Evolutionary conservation across 345 rosid species (phyloP).

Genomic region (Eucalyptus globulus): DNA sequence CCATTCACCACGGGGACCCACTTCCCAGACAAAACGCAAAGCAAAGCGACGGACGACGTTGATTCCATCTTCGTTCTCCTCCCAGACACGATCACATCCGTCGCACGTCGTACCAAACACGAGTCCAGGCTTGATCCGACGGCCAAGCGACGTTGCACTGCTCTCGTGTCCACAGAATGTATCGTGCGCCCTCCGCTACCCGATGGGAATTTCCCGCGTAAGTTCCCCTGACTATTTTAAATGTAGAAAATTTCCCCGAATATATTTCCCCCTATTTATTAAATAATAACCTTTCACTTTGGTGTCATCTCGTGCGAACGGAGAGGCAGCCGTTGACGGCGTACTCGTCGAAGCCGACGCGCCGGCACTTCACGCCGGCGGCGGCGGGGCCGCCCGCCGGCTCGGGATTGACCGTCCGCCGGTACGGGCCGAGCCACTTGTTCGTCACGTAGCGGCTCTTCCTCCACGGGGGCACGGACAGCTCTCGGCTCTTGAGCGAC

Average conservation of each 20-base stretch:
- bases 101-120: neutral
- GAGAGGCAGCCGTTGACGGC: neutral
- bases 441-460: conserved; percentile 81
- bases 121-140: neutral
- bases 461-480: conserved; percentile 84
- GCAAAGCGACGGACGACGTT: neutral
- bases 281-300: neutral
- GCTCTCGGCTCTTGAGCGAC: conserved; percentile 48
- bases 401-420: conserved; percentile 35
- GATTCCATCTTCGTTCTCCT: neutral
- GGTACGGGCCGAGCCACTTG: conserved; percentile 79
- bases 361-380: neutral
- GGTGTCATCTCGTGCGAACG: neutral
- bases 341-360: neutral
- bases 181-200: neutral
- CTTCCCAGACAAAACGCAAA: neutral
- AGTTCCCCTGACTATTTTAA: neutral
- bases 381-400: conserved; percentile 5
- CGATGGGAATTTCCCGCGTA: neutral
- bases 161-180: neutral
- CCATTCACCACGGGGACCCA: neutral
- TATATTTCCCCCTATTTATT: neutral
- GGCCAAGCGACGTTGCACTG: neutral
- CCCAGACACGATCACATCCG: neutral
- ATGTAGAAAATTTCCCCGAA: neutral